A percentile compares a stretch with the other conserved stretches of the same genome.
These are phyloP conservation scores for Aphanomyces invadans DNA, from an alignment of 352 stramenopile genomes.

Conservation along the genomic window DNA sequence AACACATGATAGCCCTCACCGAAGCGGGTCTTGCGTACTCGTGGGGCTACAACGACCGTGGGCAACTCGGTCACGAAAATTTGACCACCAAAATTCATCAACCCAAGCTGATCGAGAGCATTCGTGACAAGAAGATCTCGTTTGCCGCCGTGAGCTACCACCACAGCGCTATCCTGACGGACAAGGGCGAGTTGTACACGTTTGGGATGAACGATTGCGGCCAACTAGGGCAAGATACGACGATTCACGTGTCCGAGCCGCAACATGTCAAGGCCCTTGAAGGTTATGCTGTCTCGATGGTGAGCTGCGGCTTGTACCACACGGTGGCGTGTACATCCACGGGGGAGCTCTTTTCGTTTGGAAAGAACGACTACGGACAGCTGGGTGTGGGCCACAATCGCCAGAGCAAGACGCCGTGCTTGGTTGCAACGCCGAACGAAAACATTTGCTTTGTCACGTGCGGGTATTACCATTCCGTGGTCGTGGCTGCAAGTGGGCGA, in stretches of 20 bases:
- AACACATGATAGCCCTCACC: slow-evolving; percentile 81
- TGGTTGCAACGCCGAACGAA: slow-evolving; percentile 56
- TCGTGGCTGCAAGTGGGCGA: slow-evolving; percentile 54
- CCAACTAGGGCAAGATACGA: slow-evolving; percentile 76
- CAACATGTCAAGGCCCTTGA: slow-evolving; percentile 73
- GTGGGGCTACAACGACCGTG: slow-evolving; percentile 83
- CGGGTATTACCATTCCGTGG: slow-evolving; percentile 78
- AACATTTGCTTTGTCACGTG: slow-evolving; percentile 74
- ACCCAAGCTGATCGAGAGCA: slow-evolving; percentile 73
- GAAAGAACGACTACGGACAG: slow-evolving; percentile 85
- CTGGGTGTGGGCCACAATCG: slow-evolving; percentile 70
- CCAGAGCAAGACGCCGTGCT: slow-evolving; percentile 59
- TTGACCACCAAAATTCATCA: slow-evolving; percentile 76
- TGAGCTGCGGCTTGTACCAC: slow-evolving; percentile 76
- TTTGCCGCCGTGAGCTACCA: slow-evolving; percentile 81
- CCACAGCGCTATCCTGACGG: slow-evolving; percentile 70
- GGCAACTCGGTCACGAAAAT: slow-evolving; percentile 80
- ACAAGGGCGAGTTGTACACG: slow-evolving; percentile 69
- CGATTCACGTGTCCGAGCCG: slow-evolving; percentile 58
- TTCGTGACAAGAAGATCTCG: slow-evolving; percentile 77
- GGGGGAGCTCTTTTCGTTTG: slow-evolving; percentile 67
- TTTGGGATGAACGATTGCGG: slow-evolving; percentile 88
- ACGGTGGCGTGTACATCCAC: slow-evolving; percentile 63
- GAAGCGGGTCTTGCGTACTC: slow-evolving; percentile 75
- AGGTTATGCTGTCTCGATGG: slow-evolving; percentile 63